These are phyloP conservation scores for Paspalum notatum DNA, from an alignment of 176 grass and related monocot species.

Conservation along the genomic window DNA sequence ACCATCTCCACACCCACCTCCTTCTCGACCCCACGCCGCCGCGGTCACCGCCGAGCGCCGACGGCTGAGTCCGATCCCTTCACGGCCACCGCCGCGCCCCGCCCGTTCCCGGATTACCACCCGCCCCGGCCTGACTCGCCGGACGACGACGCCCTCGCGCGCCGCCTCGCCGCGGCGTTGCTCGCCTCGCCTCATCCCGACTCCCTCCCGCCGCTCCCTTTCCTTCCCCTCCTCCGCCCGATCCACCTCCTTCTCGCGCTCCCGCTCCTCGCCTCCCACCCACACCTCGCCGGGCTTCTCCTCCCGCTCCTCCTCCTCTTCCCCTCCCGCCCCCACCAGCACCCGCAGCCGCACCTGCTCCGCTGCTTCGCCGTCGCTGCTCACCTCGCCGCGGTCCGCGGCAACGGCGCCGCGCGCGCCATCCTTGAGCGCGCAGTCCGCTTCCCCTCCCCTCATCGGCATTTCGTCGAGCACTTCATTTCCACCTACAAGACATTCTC, in stretches of 20 bases:
- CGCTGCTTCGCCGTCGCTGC: conserved; percentile 57
- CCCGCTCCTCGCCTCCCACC: conserved; percentile 55
- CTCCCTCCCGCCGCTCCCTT: conserved; percentile 47
- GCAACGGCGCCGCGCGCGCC: conserved; percentile 38
- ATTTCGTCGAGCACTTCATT: conserved; percentile 76
- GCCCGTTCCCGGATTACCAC: conserved; percentile 59
- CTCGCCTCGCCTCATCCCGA: conserved; percentile 32
- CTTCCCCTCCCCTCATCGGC: conserved; percentile 51
- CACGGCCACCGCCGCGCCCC: conserved; percentile 13
- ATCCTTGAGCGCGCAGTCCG: conserved; percentile 52
- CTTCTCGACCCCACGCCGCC: conserved; percentile 18
- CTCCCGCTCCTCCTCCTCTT: conserved; percentile 61
- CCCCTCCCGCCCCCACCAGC: conserved; percentile 36
- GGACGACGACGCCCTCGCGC: conserved; percentile 55
- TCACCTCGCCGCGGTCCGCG: conserved; percentile 59
- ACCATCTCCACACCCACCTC: conserved; percentile 10
- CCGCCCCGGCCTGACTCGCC: conserved; percentile 62
- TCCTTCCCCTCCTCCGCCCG: conserved; percentile 44
- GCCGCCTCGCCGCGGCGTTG: conserved; percentile 57
- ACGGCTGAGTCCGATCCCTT: background rate
- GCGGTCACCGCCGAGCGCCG: background rate
- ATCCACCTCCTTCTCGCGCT: conserved; percentile 61
- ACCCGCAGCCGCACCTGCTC: conserved; percentile 51
- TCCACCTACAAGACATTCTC: conserved; percentile 88
- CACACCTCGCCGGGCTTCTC: conserved; percentile 48